A percentile compares a stretch with the other conserved stretches of the same genome.
phyloP scores from a whole-genome alignment of 2,329 filamentous ascomycete genomes.

The Trichophyton schoenleinii region DNA sequence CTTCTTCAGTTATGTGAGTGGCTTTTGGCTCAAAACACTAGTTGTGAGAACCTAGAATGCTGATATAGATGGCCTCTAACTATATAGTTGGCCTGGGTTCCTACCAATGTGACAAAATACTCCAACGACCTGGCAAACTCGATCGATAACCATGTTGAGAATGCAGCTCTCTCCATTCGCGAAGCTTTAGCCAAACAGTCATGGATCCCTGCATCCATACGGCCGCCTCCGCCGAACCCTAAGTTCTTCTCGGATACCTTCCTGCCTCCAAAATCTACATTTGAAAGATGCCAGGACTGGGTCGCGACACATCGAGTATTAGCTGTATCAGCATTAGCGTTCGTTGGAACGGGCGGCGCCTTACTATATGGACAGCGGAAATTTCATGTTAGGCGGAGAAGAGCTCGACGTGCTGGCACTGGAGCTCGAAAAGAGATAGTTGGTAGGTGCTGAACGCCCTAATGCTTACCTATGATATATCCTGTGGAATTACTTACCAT shows the following conservation, averaged over 20 bases:
- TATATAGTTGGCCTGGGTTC: slow-evolving; percentile 43
- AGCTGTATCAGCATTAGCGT: slow-evolving; percentile 57
- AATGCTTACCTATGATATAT: not conserved
- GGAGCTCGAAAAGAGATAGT: slow-evolving; percentile 78
- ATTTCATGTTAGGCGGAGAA: slow-evolving; percentile 46
- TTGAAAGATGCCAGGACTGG: slow-evolving; percentile 57
- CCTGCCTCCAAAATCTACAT: slow-evolving; percentile 31
- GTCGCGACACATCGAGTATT: slow-evolving; percentile 58
- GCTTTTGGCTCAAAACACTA: not conserved
- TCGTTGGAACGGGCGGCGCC: slow-evolving; percentile 51
- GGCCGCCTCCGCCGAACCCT: slow-evolving; percentile 39
- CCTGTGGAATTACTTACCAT: slow-evolving; percentile 8
- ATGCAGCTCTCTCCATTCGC: slow-evolving; percentile 57
- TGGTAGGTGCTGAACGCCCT: slow-evolving; percentile 26
- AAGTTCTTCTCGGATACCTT: slow-evolving; percentile 13
- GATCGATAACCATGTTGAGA: slow-evolving; percentile 69
- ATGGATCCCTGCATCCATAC: slow-evolving; percentile 62
- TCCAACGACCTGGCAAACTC: slow-evolving; percentile 62
- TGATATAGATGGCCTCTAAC: not conserved
- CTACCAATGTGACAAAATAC: slow-evolving; percentile 57
- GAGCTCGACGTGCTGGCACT: slow-evolving; percentile 66
- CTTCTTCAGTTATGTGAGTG: slow-evolving; percentile 61
- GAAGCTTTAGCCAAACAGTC: slow-evolving; percentile 53
- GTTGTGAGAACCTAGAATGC: not conserved
- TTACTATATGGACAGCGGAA: slow-evolving; percentile 51